Conservation (phyloP, 2,329 filamentous ascomycete genomes). For the Shiraia bambusicola region DNA sequence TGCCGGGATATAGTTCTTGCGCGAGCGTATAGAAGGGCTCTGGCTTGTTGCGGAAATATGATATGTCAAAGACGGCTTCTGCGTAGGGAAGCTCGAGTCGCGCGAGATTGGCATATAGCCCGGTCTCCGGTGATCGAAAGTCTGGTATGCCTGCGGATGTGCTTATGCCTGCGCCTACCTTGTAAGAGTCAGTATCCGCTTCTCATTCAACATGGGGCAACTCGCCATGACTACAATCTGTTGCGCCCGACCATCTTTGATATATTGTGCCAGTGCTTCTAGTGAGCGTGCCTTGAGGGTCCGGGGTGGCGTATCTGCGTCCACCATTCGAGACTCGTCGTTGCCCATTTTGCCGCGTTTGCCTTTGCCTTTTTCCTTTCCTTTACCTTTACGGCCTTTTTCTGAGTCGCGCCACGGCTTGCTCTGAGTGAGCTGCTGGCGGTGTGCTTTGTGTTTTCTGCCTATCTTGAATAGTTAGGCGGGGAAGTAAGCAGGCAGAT, state of each 20-base stretch:
- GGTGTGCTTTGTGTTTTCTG: slow-evolving; percentile 51
- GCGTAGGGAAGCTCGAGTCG: slow-evolving; percentile 82
- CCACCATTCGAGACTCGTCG: slow-evolving; percentile 72
- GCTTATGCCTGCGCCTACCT: slow-evolving; percentile 83
- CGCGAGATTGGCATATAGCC: slow-evolving; percentile 89
- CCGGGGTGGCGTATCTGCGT: slow-evolving; percentile 63
- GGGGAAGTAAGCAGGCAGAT: not conserved
- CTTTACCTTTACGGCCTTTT: slow-evolving; percentile 28
- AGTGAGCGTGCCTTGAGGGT: slow-evolving; percentile 70
- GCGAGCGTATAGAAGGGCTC: slow-evolving; percentile 90
- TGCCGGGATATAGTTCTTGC: slow-evolving; percentile 87
- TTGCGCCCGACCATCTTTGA: slow-evolving; percentile 67
- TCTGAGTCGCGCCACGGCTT: slow-evolving; percentile 36
- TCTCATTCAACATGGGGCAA: not conserved
- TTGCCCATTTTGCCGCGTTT: slow-evolving; percentile 73
- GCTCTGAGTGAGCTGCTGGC: slow-evolving; percentile 38
- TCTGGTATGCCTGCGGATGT: slow-evolving; percentile 79
- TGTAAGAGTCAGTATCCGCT: slow-evolving; percentile 6
- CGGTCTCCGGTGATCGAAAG: slow-evolving; percentile 89
- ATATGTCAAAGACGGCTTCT: slow-evolving; percentile 92
- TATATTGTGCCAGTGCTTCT: slow-evolving; percentile 75
- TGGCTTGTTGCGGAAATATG: slow-evolving; percentile 81
- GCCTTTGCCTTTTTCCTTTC: slow-evolving; percentile 26
- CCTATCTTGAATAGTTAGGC: slow-evolving; percentile 48
- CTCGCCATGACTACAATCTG: slow-evolving; percentile 77